These are phyloP conservation scores for Phascolomyces articulosus DNA, from an alignment of 371 early-diverging fungal genomes.

Conservation along the genomic window DNA sequence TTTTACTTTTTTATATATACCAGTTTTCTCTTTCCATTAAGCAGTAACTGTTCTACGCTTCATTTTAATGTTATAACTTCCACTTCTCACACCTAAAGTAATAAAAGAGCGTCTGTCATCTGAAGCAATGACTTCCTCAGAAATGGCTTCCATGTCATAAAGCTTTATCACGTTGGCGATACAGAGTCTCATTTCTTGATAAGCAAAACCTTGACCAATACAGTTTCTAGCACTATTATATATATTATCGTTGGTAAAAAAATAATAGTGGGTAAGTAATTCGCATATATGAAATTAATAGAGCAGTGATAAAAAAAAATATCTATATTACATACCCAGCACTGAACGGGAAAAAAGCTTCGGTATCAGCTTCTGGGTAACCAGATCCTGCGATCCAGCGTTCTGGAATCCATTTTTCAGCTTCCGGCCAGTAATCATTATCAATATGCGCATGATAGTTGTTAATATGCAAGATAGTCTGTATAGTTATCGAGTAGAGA, in stretches of 20 bases:
- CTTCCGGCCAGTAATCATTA: constrained; percentile 26
- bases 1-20: too few species aligned
- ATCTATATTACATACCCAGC: constrained; percentile 27
- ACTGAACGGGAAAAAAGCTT: constrained; percentile 45
- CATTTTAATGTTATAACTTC: constrained; percentile 23
- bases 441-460: constrained; percentile 21
- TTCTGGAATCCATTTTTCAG: constrained; percentile 31
- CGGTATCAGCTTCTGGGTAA: constrained; percentile 17
- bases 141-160: constrained; percentile 30
- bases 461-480: constrained; percentile 8
- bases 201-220: constrained; percentile 52
- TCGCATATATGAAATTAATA: too few species aligned
- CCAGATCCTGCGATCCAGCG: constrained; percentile 27
- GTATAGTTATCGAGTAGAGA: neutral
- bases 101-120: constrained; percentile 25
- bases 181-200: constrained; percentile 48
- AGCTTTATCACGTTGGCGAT: constrained; percentile 33
- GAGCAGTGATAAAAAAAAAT: too few species aligned
- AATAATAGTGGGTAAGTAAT: too few species aligned
- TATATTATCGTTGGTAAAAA: too few species aligned
- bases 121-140: constrained; percentile 23
- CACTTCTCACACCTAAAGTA: constrained; percentile 25
- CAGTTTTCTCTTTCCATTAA: too few species aligned
- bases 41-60: too few species aligned
- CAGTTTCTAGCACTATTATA: constrained; percentile 51